These are phyloP conservation scores for Debaryomycetaceae sp. DNA, from an alignment of 1,139 yeast genomes.

Conservation along the genomic window DNA sequence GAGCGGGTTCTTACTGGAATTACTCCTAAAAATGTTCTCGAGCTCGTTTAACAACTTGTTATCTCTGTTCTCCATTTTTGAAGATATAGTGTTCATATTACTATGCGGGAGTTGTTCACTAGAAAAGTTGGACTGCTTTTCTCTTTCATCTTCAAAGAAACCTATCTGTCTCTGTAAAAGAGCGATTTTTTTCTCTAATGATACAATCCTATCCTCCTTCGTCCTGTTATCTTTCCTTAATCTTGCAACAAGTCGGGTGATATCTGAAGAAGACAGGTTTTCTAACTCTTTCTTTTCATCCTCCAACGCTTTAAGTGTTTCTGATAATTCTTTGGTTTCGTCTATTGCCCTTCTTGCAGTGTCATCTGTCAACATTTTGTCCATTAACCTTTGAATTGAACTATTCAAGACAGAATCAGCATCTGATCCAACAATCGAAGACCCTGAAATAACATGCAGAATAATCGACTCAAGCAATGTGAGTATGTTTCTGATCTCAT, in stretches of 20 bases:
- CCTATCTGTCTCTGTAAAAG: constrained; percentile 20
- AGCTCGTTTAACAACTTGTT: not conserved
- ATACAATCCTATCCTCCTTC: constrained; percentile 21
- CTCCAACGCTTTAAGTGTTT: constrained; percentile 20
- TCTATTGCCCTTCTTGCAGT: constrained; percentile 33
- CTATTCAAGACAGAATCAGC: constrained; percentile 26
- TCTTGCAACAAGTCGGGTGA: constrained; percentile 14
- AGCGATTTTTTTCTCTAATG: constrained; percentile 28
- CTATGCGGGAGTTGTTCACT: not conserved
- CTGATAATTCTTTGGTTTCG: constrained; percentile 24
- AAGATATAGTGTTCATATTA: not conserved
- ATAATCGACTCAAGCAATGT: constrained; percentile 29
- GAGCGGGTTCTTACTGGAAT: not conserved
- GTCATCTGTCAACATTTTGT: constrained; percentile 30
- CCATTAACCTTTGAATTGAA: constrained; percentile 34
- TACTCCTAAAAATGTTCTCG: not conserved
- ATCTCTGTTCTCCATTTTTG: not conserved
- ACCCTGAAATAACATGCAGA: constrained; percentile 28
- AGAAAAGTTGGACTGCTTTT: not conserved
- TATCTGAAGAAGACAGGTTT: constrained; percentile 20
- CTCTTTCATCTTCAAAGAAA: constrained; percentile 16
- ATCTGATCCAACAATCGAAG: constrained; percentile 20
- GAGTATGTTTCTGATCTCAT: constrained; percentile 21
- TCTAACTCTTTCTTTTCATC: constrained; percentile 23
- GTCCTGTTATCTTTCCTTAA: constrained; percentile 16